Evolutionary conservation across 2,329 filamentous ascomycete genomes (phyloP).

Genomic region (Zasmidium angulare): DNA sequence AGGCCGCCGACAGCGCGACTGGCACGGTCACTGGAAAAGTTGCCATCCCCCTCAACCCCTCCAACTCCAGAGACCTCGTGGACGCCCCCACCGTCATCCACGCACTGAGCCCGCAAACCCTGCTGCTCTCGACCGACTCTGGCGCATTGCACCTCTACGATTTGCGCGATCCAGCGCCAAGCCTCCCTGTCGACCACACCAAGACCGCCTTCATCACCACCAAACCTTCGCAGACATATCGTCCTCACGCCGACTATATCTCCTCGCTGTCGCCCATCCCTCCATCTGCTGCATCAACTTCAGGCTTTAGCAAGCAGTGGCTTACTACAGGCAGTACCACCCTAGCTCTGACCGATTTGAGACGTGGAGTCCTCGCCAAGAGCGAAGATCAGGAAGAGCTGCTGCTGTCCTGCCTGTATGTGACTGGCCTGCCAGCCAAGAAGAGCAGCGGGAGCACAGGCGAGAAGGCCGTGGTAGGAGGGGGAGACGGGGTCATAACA

Average conservation of each 20-base stretch:
- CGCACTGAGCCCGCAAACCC: conserved; percentile 79
- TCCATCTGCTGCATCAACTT: conserved; percentile 75
- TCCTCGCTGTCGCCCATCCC: conserved; percentile 84
- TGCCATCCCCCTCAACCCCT: conserved; percentile 60
- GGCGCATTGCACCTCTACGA: conserved; percentile 87
- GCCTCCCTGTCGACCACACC: conserved; percentile 38
- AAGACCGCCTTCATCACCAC: conserved; percentile 50
- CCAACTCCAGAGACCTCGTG: conserved; percentile 46
- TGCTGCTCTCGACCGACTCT: conserved; percentile 88
- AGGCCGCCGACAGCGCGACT: conserved; percentile 58
- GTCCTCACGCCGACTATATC: conserved; percentile 89
- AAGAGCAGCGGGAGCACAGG: conserved; percentile 64
- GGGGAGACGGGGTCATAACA: conserved; percentile 78
- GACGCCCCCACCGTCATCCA: conserved; percentile 82
- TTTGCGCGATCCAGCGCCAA: conserved; percentile 58
- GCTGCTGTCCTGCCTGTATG: conserved; percentile 75
- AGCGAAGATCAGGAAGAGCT: conserved; percentile 97
- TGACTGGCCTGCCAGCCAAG: conserved; percentile 72
- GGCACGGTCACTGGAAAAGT: conserved; percentile 79
- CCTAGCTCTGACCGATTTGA: conserved; percentile 82
- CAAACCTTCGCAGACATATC: conserved; percentile 75
- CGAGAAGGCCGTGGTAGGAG: conserved; percentile 73
- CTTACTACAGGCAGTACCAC: conserved; percentile 90
- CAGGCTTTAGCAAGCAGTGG: conserved; percentile 91
- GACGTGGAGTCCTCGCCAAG: conserved; percentile 79